These are phyloP conservation scores for Fistulifera solaris DNA, from an alignment of 108 stramenopile species.

Conservation along the genomic window DNA sequence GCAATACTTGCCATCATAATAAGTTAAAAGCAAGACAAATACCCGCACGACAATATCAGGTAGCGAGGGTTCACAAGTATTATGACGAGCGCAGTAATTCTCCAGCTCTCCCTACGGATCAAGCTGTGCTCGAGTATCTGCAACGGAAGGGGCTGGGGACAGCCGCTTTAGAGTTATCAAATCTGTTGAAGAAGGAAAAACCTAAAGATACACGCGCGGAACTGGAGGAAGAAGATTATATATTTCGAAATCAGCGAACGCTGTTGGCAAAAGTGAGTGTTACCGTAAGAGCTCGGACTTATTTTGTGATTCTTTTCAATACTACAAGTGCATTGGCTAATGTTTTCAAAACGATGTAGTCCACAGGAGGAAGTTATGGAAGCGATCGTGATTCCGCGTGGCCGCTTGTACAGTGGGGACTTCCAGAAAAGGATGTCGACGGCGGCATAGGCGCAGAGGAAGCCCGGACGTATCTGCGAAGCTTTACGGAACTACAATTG, in stretches of 20 bases:
- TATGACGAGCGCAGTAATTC: too few relatives aligned
- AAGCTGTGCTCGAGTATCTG: constrained; percentile 59
- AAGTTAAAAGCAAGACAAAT: too few relatives aligned
- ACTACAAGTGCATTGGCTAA: constrained; percentile 1
- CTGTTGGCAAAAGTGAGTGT: constrained; percentile 1
- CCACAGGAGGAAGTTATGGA: constrained; percentile 70
- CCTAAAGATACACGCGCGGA: background rate
- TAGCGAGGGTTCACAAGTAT: too few relatives aligned
- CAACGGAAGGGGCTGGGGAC: constrained; percentile 48
- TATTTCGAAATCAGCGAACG: constrained; percentile 1
- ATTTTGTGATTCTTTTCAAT: background rate
- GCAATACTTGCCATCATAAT: too few relatives aligned
- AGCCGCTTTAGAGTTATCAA: constrained; percentile 46
- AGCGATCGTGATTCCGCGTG: constrained; percentile 77
- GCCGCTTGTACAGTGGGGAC: constrained; percentile 67
- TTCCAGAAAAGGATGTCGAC: constrained; percentile 16
- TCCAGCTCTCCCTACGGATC: background rate
- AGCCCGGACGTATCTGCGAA: constrained; percentile 62
- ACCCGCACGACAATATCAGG: too few relatives aligned
- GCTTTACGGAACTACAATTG: constrained; percentile 62
- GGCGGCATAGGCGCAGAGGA: constrained; percentile 40
- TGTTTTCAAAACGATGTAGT: constrained; percentile 10
- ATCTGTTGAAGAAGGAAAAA: constrained; percentile 12
- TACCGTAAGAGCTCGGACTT: too few relatives aligned
- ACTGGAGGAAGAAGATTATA: background rate